Evolutionary conservation across 1,284 basidiomycete species (phyloP).

Genomic region (Leccinum pallidistipes): DNA sequence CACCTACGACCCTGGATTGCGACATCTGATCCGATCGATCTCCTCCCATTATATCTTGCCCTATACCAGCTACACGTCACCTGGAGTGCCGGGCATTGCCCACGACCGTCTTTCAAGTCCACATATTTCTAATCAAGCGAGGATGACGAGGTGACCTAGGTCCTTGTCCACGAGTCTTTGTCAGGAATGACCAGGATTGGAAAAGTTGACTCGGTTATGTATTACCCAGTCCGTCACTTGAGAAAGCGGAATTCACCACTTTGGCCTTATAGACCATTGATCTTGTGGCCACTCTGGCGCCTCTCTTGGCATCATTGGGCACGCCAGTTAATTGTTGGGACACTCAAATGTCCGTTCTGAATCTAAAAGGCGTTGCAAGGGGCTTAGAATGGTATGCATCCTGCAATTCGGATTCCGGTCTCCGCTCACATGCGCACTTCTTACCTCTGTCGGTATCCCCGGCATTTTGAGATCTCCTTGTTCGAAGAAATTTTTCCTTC

Average conservation of each 20-base stretch:
- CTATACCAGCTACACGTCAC: constrained; percentile 11
- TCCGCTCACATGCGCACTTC: not conserved
- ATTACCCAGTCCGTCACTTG: not conserved
- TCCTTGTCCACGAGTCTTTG: constrained; percentile 17
- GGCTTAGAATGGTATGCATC: not conserved
- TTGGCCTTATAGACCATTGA: constrained; percentile 4
- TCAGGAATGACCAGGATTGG: not conserved
- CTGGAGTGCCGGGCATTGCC: not conserved
- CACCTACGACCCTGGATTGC: constrained; percentile 3
- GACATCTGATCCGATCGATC: constrained; percentile 26
- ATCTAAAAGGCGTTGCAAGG: not conserved
- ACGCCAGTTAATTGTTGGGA: not conserved
- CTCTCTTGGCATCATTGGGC: constrained; percentile 8
- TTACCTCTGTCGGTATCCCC: not conserved
- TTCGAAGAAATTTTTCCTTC: not conserved
- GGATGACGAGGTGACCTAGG: constrained; percentile 27
- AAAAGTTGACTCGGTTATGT: not conserved
- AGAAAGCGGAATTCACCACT: constrained; percentile 4
- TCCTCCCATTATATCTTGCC: constrained; percentile 12
- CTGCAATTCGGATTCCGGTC: not conserved
- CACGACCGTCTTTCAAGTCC: constrained; percentile 6
- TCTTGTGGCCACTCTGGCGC: constrained; percentile 13
- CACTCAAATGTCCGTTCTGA: not conserved
- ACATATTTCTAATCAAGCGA: constrained; percentile 9
- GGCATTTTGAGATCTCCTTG: not conserved